Evolutionary conservation across 495 filamentous ascomycete species (phyloP).

Genomic region (Talaromyces stipitatus): DNA sequence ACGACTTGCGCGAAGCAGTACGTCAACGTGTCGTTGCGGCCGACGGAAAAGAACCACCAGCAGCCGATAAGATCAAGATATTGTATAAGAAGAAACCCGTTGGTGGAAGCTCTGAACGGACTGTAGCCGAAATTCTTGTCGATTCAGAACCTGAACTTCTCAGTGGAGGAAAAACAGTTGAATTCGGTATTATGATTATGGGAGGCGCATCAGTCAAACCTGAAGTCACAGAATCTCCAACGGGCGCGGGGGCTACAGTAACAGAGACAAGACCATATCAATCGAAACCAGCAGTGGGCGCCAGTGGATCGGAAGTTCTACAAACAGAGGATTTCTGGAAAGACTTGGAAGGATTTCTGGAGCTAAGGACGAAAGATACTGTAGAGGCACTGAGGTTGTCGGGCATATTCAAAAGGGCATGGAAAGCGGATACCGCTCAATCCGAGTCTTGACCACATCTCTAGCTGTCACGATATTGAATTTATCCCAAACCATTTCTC

Average conservation of each 20-base stretch:
- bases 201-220: constrained; percentile 45
- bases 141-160: constrained; percentile 44
- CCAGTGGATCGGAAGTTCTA: constrained; percentile 52
- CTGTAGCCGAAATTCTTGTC: constrained; percentile 41
- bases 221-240: constrained; percentile 17
- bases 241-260: constrained; percentile 22
- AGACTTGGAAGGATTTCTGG: constrained; percentile 74
- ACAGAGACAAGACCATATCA: constrained; percentile 18
- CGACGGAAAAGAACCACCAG: constrained; percentile 17
- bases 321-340: constrained; percentile 74
- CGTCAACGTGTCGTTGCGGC: constrained; percentile 31
- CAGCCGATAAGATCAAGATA: constrained; percentile 69
- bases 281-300: constrained; percentile 43
- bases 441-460: background rate
- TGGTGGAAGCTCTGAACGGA: constrained; percentile 53
- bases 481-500: background rate
- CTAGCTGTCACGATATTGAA: background rate
- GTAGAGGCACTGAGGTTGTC: constrained; percentile 55
- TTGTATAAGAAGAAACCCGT: constrained; percentile 78
- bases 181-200: constrained; percentile 84
- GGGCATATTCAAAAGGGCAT: constrained; percentile 62
- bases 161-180: constrained; percentile 40
- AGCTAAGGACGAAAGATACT: constrained; percentile 69
- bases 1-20: constrained; percentile 63
- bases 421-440: constrained; percentile 30